Evolutionary conservation across 2,329 filamentous ascomycete genomes (phyloP), one percentile per base, ranked within the genome.

Genomic region (Epichloe baconii): DNA sequence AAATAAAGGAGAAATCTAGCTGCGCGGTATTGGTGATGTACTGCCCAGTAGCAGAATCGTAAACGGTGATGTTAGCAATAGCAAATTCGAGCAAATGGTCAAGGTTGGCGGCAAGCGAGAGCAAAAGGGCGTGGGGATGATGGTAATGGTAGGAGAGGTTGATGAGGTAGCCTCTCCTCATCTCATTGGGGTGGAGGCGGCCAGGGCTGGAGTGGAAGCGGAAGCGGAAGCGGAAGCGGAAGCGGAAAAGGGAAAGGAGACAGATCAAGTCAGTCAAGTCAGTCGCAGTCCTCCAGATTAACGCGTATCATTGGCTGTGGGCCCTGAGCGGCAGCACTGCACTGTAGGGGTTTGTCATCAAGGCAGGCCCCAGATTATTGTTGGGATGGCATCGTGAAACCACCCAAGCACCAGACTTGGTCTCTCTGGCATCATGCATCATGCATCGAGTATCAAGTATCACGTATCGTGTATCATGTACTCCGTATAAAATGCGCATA

Each of bases 191-290:
- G 36, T 17, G 15, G 46, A 41, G 17, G 46, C 45, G 19, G 45
- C 45, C 14, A 38, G 34, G 44, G 36, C 21, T 31, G 35, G 21
- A 41, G 21, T 34, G 21, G 15, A 19, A 15, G 15, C 17, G 46
- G 36, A 48, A 19, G 19, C 35, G 21, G 15, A 19, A 19, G 19
- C 19, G 19, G 17, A 31, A 15, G 15, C n/a, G 46, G 36, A 48
- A 19, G 19, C 15, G 14, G 11, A 38, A 42, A n/a, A 8, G 26
- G 44, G 48, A 51, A 48, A 51, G 50, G 50, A 48, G 50, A 36
- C 49, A 7, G 38, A 37, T 23, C 21, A 23, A 23, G 21, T 23
- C 35, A 21, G 3, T 2, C 35, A 14, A 36, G 35, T 15, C 35
- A 12, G 11, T 37, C 35, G 15, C 15, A 37, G 35, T 37, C 35